These are phyloP conservation scores for Paramecium sexaurelia DNA, from an alignment of 73 alveolate species.

Conservation along the genomic window DNA sequence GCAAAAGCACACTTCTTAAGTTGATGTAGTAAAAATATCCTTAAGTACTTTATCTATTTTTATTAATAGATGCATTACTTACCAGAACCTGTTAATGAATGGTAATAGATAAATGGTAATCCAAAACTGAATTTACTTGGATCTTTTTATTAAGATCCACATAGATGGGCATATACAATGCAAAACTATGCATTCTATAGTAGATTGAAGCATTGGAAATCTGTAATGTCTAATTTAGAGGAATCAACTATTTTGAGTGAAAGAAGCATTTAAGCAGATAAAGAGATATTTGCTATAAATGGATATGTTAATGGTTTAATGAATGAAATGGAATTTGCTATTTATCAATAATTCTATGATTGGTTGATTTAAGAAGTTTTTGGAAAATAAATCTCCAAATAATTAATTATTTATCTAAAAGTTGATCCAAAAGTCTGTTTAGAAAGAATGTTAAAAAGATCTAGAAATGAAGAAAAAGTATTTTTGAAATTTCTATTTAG, in stretches of 20 bases:
- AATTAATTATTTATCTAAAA: neutral
- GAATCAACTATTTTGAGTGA: neutral
- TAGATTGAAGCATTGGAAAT: slow-evolving; percentile 49
- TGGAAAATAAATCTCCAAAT: neutral
- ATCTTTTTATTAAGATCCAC: slow-evolving; percentile 25
- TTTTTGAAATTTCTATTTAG: neutral
- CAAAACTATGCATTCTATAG: slow-evolving; percentile 48
- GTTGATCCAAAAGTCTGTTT: slow-evolving; percentile 11
- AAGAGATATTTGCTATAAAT: slow-evolving; percentile 44
- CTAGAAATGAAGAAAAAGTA: slow-evolving; percentile 52
- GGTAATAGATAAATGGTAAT: slow-evolving; percentile 24
- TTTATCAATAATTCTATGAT: slow-evolving; percentile 6
- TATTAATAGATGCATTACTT: neutral
- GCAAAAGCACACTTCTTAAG: slow-evolving; percentile 58
- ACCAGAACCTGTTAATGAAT: slow-evolving; percentile 55
- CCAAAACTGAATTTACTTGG: neutral
- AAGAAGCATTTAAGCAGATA: slow-evolving; percentile 23
- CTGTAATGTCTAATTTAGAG: neutral
- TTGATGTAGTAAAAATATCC: slow-evolving; percentile 5
- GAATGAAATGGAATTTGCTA: slow-evolving; percentile 27
- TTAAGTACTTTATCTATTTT: neutral
- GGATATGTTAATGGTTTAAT: slow-evolving; percentile 18
- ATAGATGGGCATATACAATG: slow-evolving; percentile 53
- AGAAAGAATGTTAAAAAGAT: slow-evolving; percentile 14
- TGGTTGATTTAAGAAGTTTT: slow-evolving; percentile 40